Evolutionary conservation across 176 grass and related monocot genomes (phyloP), one percentile per base, ranked within the genome.

Genomic region (Zizania latifolia): DNA sequence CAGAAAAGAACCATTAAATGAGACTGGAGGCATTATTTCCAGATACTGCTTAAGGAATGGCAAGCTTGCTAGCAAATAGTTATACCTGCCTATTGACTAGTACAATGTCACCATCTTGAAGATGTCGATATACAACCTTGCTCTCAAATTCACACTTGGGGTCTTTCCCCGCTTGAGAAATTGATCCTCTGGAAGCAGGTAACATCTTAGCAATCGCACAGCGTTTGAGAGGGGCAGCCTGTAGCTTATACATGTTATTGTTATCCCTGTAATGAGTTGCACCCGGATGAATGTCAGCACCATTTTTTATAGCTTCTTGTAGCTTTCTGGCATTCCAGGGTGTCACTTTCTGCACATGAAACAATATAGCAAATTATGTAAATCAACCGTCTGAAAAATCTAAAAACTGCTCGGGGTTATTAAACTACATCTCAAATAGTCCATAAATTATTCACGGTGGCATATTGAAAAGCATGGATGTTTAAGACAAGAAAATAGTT

Each of bases 61-160:
- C 16, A 39, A 85, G 26, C 41, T 65, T 65, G 22, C 16, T 46
- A 28, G 8, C 43, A 75, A 46, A 67, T 72, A 58, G 28, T 32
- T 71, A 68, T 87, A 97, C 94, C 94, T 97, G 94, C 46, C 94
- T 87, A 77, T 97, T 97, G 66, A 93, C 94, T 74, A 97, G 86
- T 63, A 97, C 94, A 38, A 93, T 80, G 26, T 97, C 94, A 66
- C 94, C 94, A 81, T 97, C 86, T 76, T 78, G 86, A 71, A 97
- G 77, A 80, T 93, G 94, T 34, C 94, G 86, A 88, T 91, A 87
- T 33, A 97, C 88, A 82, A 93, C 67, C 72, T 97, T 97, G 70
- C 83, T 85, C 82, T 97, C 94, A 23, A 89, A 89, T 28, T 83
- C 90, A 37, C 74, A 78, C 72, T 85, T 92, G 13, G 88, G 94